Base-by-base conservation (phyloP, 805 yeast genomes). In the Starmerella vaccinii region DNA sequence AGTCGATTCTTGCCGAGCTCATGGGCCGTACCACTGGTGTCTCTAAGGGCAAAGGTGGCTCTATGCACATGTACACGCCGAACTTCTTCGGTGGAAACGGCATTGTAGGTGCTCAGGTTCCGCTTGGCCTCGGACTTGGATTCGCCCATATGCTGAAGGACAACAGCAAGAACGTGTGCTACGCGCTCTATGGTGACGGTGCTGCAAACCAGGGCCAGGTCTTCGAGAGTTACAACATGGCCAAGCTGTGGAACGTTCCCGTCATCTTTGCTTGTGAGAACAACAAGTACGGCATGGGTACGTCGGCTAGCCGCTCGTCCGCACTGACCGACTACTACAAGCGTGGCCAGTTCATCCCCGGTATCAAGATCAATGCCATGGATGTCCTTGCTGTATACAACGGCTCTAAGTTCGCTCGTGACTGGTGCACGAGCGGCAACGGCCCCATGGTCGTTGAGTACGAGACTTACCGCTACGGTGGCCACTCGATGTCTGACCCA, bases 401-500 rank as follows among this genome's bases (percentile, higher is more conserved):
- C 71, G 98, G 95, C 56, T 84, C 96, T 63, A 85, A 83, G 73
- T 92, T 85, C 65, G 97, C 97, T 65, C 89, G 88, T 76, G 95
- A 90, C 71, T 92, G 95, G 95, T 76, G 85, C 70, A 76, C 84
- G 56, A 73, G 81, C 55, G 96, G 95, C 66, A 89, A 90, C 66
- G 98, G 97, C 59, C 98, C 98, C 58, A 72, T 92, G 61, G 95
- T 92, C 49, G 67, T 92, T 61, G 98, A 92, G 77, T 92, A 84
- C 73, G 97, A 89, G 76, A 92, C 98, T 63, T 92, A 92, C 76
- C 84, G 98, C 78, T 92, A 92, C 71, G 97, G 97, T 76, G 98
- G 98, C 71, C 98, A 92, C 81, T 92, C 98, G 62, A 92, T 92
- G 97, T 90, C 97, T 61, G 98, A 92, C 74, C 98, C 98, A 65